Base-by-base conservation (phyloP, 495 filamentous ascomycete genomes). In the Alectoria sarmentosa region DNA sequence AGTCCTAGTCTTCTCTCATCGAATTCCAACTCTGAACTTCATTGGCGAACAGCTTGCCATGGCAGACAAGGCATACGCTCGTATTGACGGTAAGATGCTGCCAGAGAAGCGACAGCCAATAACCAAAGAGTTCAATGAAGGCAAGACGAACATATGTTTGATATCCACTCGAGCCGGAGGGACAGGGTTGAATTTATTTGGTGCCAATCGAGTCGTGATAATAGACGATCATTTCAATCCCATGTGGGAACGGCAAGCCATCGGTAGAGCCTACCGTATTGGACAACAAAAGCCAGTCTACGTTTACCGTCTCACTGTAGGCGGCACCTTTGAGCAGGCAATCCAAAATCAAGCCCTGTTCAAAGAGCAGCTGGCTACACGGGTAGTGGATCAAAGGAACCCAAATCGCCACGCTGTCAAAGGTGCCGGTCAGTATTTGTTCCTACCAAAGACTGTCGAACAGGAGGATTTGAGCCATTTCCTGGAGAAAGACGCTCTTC, bases 191-290 rank as follows among this genome's bases (percentile, higher is more conserved):
- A 98, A 98, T 68, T 85, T 98, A 38, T 79, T 76, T 44, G 88
- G 89, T 7, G 93, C 93, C 0, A 98, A 96, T 73, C 84, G 93
- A 10, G 89, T 96, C 14, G 79, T 97, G 30, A 88, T 98, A 26
- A 87, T 96, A 42, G 93, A 98, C 69, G 90, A 88, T 71, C 78
- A 79, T 57, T 96, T 86, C 73, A 93, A 90, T 60, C 93, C 93
- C 0, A 80, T 82, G 8, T 82, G 85, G 73, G 93, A 97, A 71
- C 85, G 92, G 63, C 93, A 98, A 72, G 93, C 93, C 10, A 83
- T 98, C 62, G 92, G 91, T 13, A 82, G 93, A 67, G 88, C 88
- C 1, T 96, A 95, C 72, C 90, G 93, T 4, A 79, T 98, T 28
- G 92, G 93, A 0, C 93, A 98, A 70, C 75, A 73, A 23, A 96